Conservation (phyloP, 2,329 filamentous ascomycete genomes). For the Sporothrix schenckii region DNA sequence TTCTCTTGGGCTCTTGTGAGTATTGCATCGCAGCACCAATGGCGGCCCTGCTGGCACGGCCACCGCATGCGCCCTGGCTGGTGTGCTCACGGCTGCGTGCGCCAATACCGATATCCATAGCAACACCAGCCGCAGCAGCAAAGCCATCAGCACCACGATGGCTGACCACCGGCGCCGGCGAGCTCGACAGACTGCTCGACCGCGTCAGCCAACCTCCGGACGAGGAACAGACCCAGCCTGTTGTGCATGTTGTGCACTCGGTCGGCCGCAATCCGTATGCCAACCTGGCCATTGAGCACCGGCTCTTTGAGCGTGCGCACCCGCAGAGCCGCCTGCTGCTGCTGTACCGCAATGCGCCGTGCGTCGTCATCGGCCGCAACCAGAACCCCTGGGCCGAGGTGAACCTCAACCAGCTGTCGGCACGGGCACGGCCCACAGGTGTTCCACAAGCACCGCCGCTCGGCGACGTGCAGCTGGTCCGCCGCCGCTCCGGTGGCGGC, state of each 20-base stretch:
- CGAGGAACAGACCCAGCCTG: not conserved
- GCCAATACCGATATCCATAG: not conserved
- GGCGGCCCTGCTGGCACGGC: slow-evolving; percentile 28
- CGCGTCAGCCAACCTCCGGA: slow-evolving; percentile 19
- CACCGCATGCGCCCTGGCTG: slow-evolving; percentile 6
- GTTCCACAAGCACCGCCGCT: slow-evolving; percentile 24
- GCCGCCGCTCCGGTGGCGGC: slow-evolving; percentile 84
- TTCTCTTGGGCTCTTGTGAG: not conserved
- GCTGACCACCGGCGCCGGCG: slow-evolving; percentile 18
- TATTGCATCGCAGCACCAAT: slow-evolving; percentile 11
- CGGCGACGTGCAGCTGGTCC: slow-evolving; percentile 63
- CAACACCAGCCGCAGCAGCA: not conserved
- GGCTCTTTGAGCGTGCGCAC: slow-evolving; percentile 74
- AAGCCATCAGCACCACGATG: not conserved
- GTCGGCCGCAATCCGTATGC: slow-evolving; percentile 73
- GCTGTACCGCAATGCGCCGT: slow-evolving; percentile 84
- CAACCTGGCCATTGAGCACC: slow-evolving; percentile 93
- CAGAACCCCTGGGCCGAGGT: slow-evolving; percentile 97
- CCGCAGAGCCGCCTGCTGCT: slow-evolving; percentile 77
- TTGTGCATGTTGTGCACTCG: slow-evolving; percentile 71
- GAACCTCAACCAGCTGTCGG: slow-evolving; percentile 65
- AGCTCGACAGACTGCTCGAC: slow-evolving; percentile 25
- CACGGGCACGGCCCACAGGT: slow-evolving; percentile 31
- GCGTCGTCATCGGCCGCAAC: slow-evolving; percentile 90
- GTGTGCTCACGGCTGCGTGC: not conserved